Base-by-base conservation (phyloP, 352 stramenopile genomes). In the Phytopythium aichiense region DNA sequence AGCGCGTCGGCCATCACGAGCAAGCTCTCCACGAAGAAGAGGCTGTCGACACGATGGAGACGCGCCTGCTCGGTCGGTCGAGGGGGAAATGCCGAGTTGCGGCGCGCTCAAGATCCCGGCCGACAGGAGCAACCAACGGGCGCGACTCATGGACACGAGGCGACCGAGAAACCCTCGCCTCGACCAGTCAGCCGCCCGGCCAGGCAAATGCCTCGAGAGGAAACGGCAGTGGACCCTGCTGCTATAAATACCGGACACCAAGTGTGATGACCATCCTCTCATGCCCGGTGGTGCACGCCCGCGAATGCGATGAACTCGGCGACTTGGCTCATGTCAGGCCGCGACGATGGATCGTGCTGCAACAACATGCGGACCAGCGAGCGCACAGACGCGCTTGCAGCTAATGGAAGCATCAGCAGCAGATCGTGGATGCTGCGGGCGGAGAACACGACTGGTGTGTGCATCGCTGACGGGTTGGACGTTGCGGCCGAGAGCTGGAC, bases 321-420 rank as follows among this genome's bases (percentile, higher is more conserved):
- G 31, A 91, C 60, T 31, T 89, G 78, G 37, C 48, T 79, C 78
- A 91, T 89, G 18, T 72, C 64, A 0, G 80, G 82, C 11, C 78
- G 74, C 58, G 87, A 73, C 4, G 60, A 54, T 60, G 80, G 76
- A 43, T 84, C 86, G 7, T 71, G 77, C 25, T 91, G 82, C 18
- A 91, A 46, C 22, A 89, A 23, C 80, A 91, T 88, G 0, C 80
- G 76, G 20, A 91, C 52, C 16, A 91, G 56, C 18, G 82, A 90
- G 4, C 77, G 71, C 31, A 87, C 43, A 2, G 67, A 62, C 6
- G 66, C 13, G 60, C 77, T 87, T 5, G 77, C 74, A 0, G 66
- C 53, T 11, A 89, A 68, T 0, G 82, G 82, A 18, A 91, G 65
- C 38, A 75, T 65, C 20, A 77, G 69, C 16, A 87, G 23, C 1